phyloP scores from a whole-genome alignment of 169 alveolate genomes.

The Plasmodium billcollinsi region DNA sequence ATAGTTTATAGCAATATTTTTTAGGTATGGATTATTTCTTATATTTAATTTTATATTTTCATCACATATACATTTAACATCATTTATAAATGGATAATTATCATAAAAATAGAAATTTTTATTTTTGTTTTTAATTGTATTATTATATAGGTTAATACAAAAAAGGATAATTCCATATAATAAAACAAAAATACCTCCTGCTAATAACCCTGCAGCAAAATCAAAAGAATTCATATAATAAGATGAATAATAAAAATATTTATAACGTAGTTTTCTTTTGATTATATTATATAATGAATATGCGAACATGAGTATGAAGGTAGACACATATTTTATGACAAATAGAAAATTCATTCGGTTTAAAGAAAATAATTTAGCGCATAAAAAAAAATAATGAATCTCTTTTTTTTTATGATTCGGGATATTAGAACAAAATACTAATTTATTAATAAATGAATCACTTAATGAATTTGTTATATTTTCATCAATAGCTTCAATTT shows the following conservation, averaged over 20 bases:
- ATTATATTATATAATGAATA: slow-evolving; percentile 59
- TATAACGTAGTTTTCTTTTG: slow-evolving; percentile 28
- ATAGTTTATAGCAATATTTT: slow-evolving; percentile 12
- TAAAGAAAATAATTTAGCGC: slow-evolving; percentile 39
- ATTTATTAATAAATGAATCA: slow-evolving; percentile 28
- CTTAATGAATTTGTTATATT: neutral
- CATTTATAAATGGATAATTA: slow-evolving; percentile 46
- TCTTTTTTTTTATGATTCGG: slow-evolving; percentile 55
- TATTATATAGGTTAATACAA: slow-evolving; percentile 8
- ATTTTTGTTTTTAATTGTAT: slow-evolving; percentile 11
- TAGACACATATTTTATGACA: slow-evolving; percentile 17
- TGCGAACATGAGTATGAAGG: slow-evolving; percentile 33
- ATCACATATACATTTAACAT: slow-evolving; percentile 52
- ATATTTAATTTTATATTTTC: slow-evolving; percentile 10
- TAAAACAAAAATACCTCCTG: slow-evolving; percentile 41
- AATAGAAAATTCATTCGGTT: slow-evolving; percentile 3
- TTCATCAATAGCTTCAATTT: neutral
- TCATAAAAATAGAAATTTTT: slow-evolving; percentile 32
- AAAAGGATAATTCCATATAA: slow-evolving; percentile 31
- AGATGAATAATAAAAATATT: slow-evolving; percentile 28
- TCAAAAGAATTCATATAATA: slow-evolving; percentile 47
- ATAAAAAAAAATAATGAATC: slow-evolving; percentile 36
- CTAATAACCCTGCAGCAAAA: slow-evolving; percentile 37
- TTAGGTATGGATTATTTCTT: slow-evolving; percentile 46
- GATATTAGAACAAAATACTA: slow-evolving; percentile 27